A percentile compares a stretch with the other conserved stretches of the same genome.
Evolutionary conservation across 805 yeast genomes (phyloP).

Genomic region (Saitoella complicata): DNA sequence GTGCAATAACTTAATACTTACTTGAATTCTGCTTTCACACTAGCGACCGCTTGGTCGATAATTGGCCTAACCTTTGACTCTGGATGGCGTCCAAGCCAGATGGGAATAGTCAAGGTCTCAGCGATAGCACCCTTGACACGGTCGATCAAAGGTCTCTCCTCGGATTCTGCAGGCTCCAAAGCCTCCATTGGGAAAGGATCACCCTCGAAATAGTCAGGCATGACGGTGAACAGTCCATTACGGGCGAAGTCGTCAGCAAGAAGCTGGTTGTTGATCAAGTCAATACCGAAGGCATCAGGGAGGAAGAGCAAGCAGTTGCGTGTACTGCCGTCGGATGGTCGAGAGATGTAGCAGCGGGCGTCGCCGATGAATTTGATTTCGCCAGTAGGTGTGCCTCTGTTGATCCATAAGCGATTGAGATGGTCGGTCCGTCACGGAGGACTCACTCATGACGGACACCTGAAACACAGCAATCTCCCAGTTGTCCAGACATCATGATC

Average conservation of each 20-base stretch:
- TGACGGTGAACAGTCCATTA: constrained; percentile 44
- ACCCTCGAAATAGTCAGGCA: constrained; percentile 60
- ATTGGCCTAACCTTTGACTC: constrained; percentile 32
- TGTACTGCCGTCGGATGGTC: no score
- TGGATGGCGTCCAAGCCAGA: constrained; percentile 44
- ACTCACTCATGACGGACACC: no score
- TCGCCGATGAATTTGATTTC: no score
- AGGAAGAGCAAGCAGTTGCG: constrained; percentile 21
- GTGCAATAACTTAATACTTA: no score
- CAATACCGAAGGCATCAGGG: constrained; percentile 56
- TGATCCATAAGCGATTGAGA: no score
- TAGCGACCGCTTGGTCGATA: constrained; percentile 31
- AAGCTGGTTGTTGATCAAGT: constrained; percentile 39
- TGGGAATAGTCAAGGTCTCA: constrained; percentile 14
- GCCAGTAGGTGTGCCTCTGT: no score
- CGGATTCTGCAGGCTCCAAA: constrained; percentile 2
- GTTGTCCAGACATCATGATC: no score
- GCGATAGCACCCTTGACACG: constrained; percentile 3
- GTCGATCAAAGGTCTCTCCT: no score
- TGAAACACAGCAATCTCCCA: no score
- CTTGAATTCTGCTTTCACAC: constrained; percentile 29
- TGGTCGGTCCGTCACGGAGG: no score
- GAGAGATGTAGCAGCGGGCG: no score
- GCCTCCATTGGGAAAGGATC: constrained; percentile 28
- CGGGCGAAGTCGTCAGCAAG: constrained; percentile 36